phyloP scores from a whole-genome alignment of 2,329 filamentous ascomycete species.

The Scolecobasidium constrictum region DNA sequence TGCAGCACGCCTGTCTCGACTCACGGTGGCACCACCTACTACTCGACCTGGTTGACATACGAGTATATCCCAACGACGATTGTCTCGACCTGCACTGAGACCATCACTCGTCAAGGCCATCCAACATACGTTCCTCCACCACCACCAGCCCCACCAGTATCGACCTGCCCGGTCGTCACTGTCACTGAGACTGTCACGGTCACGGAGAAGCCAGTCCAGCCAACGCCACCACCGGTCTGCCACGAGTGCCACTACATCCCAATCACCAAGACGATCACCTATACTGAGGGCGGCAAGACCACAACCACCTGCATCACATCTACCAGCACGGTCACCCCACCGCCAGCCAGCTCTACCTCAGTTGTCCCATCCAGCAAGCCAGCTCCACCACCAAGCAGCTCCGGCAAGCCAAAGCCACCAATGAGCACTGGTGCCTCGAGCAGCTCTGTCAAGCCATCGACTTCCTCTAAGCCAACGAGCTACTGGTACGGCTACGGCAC shows the following conservation, averaged over 20 bases:
- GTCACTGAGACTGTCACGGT: constrained; percentile 5
- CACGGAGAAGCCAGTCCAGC: neutral
- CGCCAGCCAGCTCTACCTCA: neutral
- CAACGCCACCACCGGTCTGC: constrained; percentile 6
- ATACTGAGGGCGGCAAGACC: constrained; percentile 1
- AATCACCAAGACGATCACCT: constrained; percentile 1
- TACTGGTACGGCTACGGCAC: no score
- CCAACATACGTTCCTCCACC: neutral
- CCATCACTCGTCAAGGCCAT: neutral
- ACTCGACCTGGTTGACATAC: constrained; percentile 8
- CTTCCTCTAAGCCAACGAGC: no score
- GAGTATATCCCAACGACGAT: constrained; percentile 4
- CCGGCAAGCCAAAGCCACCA: neutral
- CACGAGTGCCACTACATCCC: constrained; percentile 3
- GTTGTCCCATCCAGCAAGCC: neutral
- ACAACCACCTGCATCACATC: constrained; percentile 3
- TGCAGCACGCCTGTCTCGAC: constrained; percentile 9
- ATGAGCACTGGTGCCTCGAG: neutral
- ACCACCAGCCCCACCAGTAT: neutral
- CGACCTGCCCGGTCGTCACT: neutral
- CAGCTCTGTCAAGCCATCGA: no score
- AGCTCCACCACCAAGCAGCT: neutral
- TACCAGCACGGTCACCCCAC: neutral
- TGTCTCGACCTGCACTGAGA: constrained; percentile 7
- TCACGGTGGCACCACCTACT: constrained; percentile 6